Base-by-base conservation (phyloP, 192 early-diverging fungal genomes). In the Oehlia diaphana region DNA sequence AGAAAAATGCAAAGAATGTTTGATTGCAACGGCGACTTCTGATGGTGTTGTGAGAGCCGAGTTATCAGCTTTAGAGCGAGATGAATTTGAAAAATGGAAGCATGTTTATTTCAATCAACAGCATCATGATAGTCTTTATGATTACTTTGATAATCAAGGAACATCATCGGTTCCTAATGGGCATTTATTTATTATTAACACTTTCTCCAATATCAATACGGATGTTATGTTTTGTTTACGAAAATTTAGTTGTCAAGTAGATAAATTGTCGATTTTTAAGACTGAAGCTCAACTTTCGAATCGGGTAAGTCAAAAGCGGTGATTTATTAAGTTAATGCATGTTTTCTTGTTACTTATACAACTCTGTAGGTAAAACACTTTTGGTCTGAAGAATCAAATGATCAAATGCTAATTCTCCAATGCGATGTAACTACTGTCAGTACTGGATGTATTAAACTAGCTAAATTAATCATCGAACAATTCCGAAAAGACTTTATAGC, bases 11-110 rank as follows among this genome's bases (percentile, higher is more conserved):
- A 81, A 81, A 62, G 80, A 58, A 67, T 28, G 35, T 2, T 26
- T 81, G 10, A 67, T 81, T 2, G 28, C 37, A 4, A 81, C 66
- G 47, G 80, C 80, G 26, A 37, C 74, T 37, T 77, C 80, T 2
- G 80, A 81, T 75, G 76, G 74, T 28, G 69, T 81, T 37, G 21
- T 81, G 16, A 47, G 71, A 53, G 71, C 71, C 9, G 47, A 47
- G 14, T 26, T 13, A 53, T 72, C 71, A 53, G n/a, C 4, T 10
- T 50, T 72, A 23, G 68, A 72, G 7, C 68, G 1, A 19, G 26
- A 68, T 47, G 77, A 78, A 65, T 21, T 72, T 31, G n/a, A 33
- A 5, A n/a, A 28, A 44, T 78, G 77, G 77, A 72, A 78, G n/a
- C 2, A 65, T 13, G 37, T 78, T 35, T 78, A 78, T 73, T 78